Conservation (phyloP, 805 yeast species). For the Candida ponderosae region DNA sequence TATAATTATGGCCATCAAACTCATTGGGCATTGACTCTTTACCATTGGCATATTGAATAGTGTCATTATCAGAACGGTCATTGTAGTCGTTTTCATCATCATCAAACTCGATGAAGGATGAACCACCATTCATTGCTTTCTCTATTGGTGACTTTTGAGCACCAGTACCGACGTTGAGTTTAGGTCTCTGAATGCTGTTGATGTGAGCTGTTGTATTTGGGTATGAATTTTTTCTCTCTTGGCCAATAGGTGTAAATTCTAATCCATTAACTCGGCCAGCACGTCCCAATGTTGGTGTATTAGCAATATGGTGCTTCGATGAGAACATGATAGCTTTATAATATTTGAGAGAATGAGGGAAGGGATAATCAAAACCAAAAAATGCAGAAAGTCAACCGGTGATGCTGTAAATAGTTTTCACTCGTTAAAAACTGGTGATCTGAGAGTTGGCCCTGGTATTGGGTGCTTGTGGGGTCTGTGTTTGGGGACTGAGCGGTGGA, state of each 20-base stretch:
- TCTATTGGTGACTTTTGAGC: not conserved
- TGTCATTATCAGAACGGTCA: conserved; percentile 15
- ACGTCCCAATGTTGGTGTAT: not conserved
- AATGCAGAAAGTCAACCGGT: no score
- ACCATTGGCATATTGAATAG: conserved; percentile 10
- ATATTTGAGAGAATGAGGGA: not conserved
- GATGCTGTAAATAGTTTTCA: no score
- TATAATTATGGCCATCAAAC: conserved; percentile 11
- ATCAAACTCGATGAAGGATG: conserved; percentile 18
- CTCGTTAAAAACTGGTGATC: no score
- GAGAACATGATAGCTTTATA: no score
- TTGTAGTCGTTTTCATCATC: conserved; percentile 14
- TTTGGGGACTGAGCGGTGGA: no score
- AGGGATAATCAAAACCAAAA: no score
- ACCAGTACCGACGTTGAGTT: no score
- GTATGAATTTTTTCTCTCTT: not conserved
- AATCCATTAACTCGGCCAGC: not conserved
- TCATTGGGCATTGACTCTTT: conserved; percentile 9
- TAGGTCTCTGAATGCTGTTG: not conserved
- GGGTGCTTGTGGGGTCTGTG: no score
- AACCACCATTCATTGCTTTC: conserved; percentile 12
- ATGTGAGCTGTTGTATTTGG: no score
- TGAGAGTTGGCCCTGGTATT: no score
- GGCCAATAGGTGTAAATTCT: not conserved
- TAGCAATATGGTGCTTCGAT: not conserved